Conservation (phyloP, 1,284 basidiomycete genomes). For the Amylostereum chailletii region DNA sequence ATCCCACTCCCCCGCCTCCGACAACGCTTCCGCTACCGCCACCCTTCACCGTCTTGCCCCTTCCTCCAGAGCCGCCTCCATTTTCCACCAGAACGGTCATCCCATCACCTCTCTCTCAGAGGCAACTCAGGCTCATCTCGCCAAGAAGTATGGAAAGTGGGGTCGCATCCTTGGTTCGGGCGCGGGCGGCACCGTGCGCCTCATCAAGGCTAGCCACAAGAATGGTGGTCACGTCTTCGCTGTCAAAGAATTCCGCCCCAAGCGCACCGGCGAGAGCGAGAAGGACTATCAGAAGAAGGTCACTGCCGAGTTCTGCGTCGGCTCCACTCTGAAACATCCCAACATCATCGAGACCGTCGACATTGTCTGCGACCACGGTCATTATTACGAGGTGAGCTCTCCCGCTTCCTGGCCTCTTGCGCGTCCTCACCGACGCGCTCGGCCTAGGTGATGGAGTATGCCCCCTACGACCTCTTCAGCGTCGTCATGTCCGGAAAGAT, state of each 20-base stretch:
- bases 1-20: slow-evolving; percentile 15
- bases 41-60: background rate
- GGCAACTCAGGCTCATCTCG: slow-evolving; percentile 84
- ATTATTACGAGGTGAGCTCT: slow-evolving; percentile 86
- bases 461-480: slow-evolving; percentile 95
- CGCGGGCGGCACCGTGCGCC: slow-evolving; percentile 93
- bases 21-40: background rate
- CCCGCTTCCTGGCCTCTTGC: background rate
- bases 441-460: slow-evolving; percentile 94
- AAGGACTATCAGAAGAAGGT: slow-evolving; percentile 99
- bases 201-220: slow-evolving; percentile 85
- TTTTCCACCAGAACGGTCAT: slow-evolving; percentile 9
- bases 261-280: slow-evolving; percentile 80
- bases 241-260: slow-evolving; percentile 95
- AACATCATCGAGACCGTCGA: slow-evolving; percentile 99
- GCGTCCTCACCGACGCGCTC: slow-evolving; percentile 9
- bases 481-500: slow-evolving; percentile 99
- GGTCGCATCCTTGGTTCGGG: slow-evolving; percentile 92
- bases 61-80: slow-evolving; percentile 8
- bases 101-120: slow-evolving; percentile 44
- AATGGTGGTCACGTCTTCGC: slow-evolving; percentile 82
- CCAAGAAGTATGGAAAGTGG: slow-evolving; percentile 99
- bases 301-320: slow-evolving; percentile 97
- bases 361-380: slow-evolving; percentile 95
- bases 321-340: slow-evolving; percentile 88